Conservation (phyloP, 2,329 filamentous ascomycete genomes). For the Colletotrichum lentis region DNA sequence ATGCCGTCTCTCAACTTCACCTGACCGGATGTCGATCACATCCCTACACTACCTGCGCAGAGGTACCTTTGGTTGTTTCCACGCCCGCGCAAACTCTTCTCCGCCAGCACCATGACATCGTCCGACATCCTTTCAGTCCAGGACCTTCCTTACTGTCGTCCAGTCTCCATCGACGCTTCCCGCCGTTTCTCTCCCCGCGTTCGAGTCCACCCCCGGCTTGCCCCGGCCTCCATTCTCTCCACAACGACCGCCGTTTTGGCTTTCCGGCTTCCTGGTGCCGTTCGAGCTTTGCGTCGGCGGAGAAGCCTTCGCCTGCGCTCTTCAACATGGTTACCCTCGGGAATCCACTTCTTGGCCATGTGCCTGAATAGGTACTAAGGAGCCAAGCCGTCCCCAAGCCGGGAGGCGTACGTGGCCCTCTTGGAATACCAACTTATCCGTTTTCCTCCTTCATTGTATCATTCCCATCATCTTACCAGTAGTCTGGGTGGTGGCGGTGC, state of each 20-base stretch:
- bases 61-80: not conserved
- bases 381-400: constrained; percentile 15
- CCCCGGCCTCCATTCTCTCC: constrained; percentile 12
- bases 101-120: constrained; percentile 17
- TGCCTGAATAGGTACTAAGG: not conserved
- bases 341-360: constrained; percentile 1
- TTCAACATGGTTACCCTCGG: not conserved
- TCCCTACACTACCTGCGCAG: not conserved
- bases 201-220: constrained; percentile 7
- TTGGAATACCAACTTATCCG: not conserved
- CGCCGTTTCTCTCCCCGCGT: not conserved
- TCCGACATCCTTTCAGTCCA: constrained; percentile 8
- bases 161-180: not conserved
- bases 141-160: not conserved
- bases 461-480: not conserved
- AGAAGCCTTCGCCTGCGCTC: constrained; percentile 8
- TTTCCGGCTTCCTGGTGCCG: not conserved
- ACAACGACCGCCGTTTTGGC: constrained; percentile 6
- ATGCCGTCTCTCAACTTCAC: not conserved
- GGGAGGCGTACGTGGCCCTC: constrained; percentile 19
- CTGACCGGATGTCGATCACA: constrained; percentile 5
- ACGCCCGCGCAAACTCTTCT: not conserved
- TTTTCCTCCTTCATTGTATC: not conserved
- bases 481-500: not conserved
- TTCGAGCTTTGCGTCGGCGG: not conserved